Percentiles rank a stretch among this genome's conserved stretches.
Conservation (phyloP, 2,329 filamentous ascomycete genomes). For the Beauveria pseudobassiana region DNA sequence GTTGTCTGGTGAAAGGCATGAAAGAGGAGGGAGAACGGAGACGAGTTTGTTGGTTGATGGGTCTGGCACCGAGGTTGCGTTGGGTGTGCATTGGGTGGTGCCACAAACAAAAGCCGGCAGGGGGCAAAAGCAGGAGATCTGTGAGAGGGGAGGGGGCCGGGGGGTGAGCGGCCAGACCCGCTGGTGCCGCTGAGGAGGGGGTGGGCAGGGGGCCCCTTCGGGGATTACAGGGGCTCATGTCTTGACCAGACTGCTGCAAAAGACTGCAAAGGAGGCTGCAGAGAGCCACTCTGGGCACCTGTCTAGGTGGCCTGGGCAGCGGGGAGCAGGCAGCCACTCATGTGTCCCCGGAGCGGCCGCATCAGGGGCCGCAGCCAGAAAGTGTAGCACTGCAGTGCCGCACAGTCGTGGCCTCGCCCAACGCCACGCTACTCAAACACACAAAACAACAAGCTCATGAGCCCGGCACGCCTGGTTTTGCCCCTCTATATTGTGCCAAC, state of each 20-base stretch:
- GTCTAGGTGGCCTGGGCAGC: too few relatives aligned
- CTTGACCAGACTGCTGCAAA: background rate
- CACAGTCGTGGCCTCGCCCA: background rate
- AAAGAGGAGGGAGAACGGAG: background rate
- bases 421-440: background rate
- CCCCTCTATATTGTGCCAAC: background rate
- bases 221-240: background rate
- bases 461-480: background rate
- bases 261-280: too few relatives aligned
- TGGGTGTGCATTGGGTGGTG: background rate
- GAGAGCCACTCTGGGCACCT: too few relatives aligned
- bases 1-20: background rate
- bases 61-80: background rate
- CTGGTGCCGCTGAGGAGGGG: background rate
- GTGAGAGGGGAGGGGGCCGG: background rate
- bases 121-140: background rate
- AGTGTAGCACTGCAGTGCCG: background rate
- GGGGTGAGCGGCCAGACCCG: slow-evolving; percentile 1
- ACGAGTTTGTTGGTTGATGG: slow-evolving; percentile 4
- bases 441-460: background rate
- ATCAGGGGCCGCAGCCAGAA: background rate
- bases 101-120: background rate
- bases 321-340: background rate
- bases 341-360: background rate
- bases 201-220: background rate